Conservation (phyloP, 208 protist genomes). For the Leishmania lainsoni region DNA sequence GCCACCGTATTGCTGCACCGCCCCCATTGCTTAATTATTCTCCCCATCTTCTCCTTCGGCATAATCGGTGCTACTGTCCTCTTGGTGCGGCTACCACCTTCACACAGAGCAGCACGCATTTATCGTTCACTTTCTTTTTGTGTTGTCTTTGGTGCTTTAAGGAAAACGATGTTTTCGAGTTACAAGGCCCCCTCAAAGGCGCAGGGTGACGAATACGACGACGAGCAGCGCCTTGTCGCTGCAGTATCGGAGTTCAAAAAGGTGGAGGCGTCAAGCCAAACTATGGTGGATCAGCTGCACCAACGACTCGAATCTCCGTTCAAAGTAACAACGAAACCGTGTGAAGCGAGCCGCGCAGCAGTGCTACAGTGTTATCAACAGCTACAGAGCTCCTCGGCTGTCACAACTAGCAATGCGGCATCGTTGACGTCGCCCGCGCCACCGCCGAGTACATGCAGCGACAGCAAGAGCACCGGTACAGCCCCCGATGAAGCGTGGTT, state of each 20-base stretch:
- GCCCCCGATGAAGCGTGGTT: slow-evolving; percentile 10
- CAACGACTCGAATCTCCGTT: slow-evolving; percentile 70
- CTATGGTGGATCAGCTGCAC: slow-evolving; percentile 60
- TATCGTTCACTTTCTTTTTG: not conserved
- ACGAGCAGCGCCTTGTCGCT: slow-evolving; percentile 71
- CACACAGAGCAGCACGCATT: not conserved
- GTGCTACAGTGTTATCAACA: slow-evolving; percentile 70
- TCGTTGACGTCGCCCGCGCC: not conserved
- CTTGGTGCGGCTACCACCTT: not conserved
- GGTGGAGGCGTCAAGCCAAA: slow-evolving; percentile 58
- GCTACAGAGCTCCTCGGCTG: slow-evolving; percentile 23
- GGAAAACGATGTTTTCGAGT: slow-evolving; percentile 23
- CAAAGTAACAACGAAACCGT: slow-evolving; percentile 65
- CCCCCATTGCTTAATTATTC: not conserved
- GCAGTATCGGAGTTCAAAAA: slow-evolving; percentile 67
- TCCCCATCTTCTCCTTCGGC: not conserved
- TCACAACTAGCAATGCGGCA: not conserved
- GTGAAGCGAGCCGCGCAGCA: slow-evolving; percentile 47
- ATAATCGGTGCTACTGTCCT: not conserved
- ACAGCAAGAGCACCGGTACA: not conserved
- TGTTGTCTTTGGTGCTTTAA: not conserved
- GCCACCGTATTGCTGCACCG: not conserved
- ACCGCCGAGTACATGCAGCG: not conserved
- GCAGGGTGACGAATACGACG: slow-evolving; percentile 30
- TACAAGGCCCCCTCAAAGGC: slow-evolving; percentile 6